Conservation (phyloP, 306 rosid species). For the Glycyrrhiza uralensis region DNA sequence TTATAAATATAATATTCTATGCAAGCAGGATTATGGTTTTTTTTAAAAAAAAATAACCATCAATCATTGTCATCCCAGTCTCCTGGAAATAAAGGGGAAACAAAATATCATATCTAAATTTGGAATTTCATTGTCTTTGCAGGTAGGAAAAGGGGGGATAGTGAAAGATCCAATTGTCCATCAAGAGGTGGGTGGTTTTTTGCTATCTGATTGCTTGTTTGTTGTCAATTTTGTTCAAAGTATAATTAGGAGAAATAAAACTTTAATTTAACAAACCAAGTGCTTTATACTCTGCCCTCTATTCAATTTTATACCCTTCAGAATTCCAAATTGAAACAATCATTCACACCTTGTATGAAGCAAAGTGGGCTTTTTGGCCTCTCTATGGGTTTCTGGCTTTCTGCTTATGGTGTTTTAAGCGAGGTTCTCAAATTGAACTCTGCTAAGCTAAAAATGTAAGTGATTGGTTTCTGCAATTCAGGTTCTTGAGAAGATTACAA, state of each 20-base stretch:
- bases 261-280: background rate
- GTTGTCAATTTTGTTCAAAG: background rate
- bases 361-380: too few relatives aligned
- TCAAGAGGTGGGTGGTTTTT: conserved; percentile 44
- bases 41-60: conserved; percentile 21
- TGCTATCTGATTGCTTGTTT: background rate
- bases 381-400: too few relatives aligned
- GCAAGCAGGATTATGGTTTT: background rate
- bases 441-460: too few relatives aligned
- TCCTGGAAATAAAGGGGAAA: conserved; percentile 10
- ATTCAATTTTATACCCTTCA: background rate
- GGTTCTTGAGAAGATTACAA: conserved; percentile 84
- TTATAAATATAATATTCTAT: too few relatives aligned
- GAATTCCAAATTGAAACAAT: too few relatives aligned
- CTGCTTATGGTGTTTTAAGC: too few relatives aligned
- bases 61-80: background rate
- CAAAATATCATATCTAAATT: background rate
- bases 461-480: conserved; percentile 24
- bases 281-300: background rate
- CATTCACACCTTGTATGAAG: too few relatives aligned
- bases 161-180: conserved; percentile 52
- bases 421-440: too few relatives aligned
- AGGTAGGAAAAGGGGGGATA: conserved; percentile 60
- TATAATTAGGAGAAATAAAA: conserved; percentile 4
- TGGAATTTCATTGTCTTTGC: conserved; percentile 11